Conservation (phyloP, 2,329 filamentous ascomycete species). For the Lasiodiplodia gonubiensis region DNA sequence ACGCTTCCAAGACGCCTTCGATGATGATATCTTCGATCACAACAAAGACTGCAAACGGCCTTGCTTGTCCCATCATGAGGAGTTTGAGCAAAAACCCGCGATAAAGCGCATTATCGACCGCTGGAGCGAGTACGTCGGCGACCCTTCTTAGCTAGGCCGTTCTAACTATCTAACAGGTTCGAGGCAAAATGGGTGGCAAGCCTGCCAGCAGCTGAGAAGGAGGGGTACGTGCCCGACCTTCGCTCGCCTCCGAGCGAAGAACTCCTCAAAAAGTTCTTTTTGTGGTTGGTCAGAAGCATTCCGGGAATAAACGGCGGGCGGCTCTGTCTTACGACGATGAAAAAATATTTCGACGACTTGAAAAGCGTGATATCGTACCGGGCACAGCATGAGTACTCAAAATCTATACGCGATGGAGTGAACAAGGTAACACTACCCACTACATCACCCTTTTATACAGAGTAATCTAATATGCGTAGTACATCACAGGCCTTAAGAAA, state of each 20-base stretch:
- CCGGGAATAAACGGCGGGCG: neutral
- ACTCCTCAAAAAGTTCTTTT: neutral
- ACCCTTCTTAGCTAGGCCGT: neutral
- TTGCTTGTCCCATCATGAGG: too few species aligned
- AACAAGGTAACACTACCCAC: neutral
- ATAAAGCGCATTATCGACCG: neutral
- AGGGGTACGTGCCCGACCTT: neutral
- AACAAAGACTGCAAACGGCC: too few species aligned
- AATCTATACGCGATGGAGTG: neutral
- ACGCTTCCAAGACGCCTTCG: too few species aligned
- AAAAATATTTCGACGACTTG: neutral
- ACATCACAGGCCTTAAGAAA: neutral
- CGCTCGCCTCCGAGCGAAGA: neutral
- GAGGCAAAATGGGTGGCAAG: neutral
- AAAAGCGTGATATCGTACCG: neutral
- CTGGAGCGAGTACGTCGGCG: neutral
- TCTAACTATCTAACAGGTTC: neutral
- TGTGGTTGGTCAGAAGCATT: neutral
- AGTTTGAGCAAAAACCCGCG: too few species aligned
- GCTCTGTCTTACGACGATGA: neutral
- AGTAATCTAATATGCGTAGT: neutral
- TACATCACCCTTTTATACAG: too few species aligned
- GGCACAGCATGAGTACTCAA: neutral
- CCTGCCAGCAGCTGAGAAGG: neutral
- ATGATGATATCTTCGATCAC: too few species aligned